These are phyloP conservation scores for Aotearoamyces nothofagi DNA, from an alignment of 2,329 filamentous ascomycete genomes.

Conservation along the genomic window DNA sequence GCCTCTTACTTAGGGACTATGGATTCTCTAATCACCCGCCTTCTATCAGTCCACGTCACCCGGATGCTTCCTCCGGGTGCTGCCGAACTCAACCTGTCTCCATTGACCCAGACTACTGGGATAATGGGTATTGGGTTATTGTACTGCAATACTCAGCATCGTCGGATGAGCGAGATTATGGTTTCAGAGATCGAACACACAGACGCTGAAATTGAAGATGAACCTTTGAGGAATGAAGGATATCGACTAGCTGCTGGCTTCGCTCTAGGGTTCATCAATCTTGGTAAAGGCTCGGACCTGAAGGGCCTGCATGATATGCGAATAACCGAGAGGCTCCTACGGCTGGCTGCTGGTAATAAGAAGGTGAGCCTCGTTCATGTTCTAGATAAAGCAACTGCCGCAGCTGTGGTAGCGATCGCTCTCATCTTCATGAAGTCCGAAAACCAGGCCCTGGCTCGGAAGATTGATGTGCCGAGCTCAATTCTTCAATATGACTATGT, in stretches of 20 bases:
- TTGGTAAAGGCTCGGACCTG: conserved; percentile 79
- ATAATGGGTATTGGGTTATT: conserved; percentile 94
- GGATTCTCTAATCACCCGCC: conserved; percentile 85
- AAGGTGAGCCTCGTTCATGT: conserved; percentile 87
- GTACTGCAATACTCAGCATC: conserved; percentile 90
- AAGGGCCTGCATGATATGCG: conserved; percentile 88
- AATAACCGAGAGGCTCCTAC: conserved; percentile 74
- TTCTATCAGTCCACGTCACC: conserved; percentile 91
- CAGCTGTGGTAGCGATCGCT: conserved; percentile 78
- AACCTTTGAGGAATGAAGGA: conserved; percentile 81
- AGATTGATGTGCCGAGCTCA: conserved; percentile 87
- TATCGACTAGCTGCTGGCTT: conserved; percentile 92
- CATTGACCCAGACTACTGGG: conserved; percentile 85
- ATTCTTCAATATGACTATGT: conserved; percentile 89
- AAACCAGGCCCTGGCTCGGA: conserved; percentile 70
- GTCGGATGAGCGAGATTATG: conserved; percentile 98
- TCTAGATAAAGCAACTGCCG: conserved; percentile 81
- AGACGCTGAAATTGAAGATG: conserved; percentile 66
- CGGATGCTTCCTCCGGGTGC: conserved; percentile 85
- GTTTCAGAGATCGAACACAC: conserved; percentile 89
- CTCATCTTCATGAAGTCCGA: conserved; percentile 97
- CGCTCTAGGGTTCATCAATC: conserved; percentile 83
- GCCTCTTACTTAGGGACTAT: conserved; percentile 93
- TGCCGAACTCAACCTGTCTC: conserved; percentile 85
- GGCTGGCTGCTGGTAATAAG: conserved; percentile 76